Base-by-base conservation (phyloP, 2,329 filamentous ascomycete genomes). In the Aspergillus vadensis region DNA sequence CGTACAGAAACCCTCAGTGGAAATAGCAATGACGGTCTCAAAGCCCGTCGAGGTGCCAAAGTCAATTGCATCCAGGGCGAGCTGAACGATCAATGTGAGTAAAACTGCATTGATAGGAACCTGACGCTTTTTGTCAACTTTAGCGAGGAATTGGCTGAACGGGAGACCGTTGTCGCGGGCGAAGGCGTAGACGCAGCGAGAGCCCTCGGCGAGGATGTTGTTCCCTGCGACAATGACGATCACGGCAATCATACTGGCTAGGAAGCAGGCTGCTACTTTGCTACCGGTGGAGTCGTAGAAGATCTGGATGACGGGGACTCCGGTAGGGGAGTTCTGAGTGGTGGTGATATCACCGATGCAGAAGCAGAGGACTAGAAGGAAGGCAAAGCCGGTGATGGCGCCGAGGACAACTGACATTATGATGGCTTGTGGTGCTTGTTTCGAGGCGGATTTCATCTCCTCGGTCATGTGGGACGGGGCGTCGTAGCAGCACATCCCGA, bases 1-100 rank as follows among this genome's bases (percentile, higher is more conserved):
- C 79, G 70, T 72, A 81, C 79, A 86, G 65, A 86, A 86, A 0
- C 84, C 85, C 62, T 84, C 79, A 0, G 84, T 86, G 0, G 83
- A 79, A 56, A 86, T 85, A 5, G 82, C 78, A 51, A 86, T 81
- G 17, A 86, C 81, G 0, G 83, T 86, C 51, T 83, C 80, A 66
- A 85, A 85, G 0, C 83, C 83, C 0, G 83, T 84, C 1, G 78
- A 76, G 0, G 81, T 83, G 1, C 82, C 83, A 59, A 85, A 85
- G 62, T 85, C 83, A 49, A 85, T 85, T 12, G 80, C 80, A 63
- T 83, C 81, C 52, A 86, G 78, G 0, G 80, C 82, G 61, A 84
- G 76, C 61, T 86, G 83, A 2, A 85, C 75, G 0, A 77, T 60
- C 0, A 77, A 71, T 0, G 80, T 81, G 2, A 84, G 66, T 0